phyloP scores from a whole-genome alignment of 768 basidiomycete species.

The Atractiella rhizophila region DNA sequence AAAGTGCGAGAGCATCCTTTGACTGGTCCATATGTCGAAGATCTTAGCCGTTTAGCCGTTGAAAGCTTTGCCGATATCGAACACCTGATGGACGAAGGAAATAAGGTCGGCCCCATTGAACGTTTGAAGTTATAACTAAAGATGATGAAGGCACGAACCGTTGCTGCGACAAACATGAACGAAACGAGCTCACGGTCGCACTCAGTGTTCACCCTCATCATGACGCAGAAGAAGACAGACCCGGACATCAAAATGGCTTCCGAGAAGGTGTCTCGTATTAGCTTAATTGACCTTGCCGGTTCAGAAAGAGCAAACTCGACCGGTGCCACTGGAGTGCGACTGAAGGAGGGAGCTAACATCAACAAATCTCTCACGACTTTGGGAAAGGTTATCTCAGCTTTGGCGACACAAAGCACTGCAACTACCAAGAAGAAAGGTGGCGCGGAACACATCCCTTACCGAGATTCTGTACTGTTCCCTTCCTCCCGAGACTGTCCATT shows the following conservation, averaged over 20 bases:
- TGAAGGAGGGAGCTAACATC: constrained; percentile 92
- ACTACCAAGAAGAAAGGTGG: constrained; percentile 58
- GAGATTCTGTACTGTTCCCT: constrained; percentile 54
- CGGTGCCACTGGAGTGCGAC: constrained; percentile 78
- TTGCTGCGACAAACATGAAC: constrained; percentile 99
- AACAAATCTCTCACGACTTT: constrained; percentile 95
- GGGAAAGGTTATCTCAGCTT: constrained; percentile 83
- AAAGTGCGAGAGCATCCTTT: constrained; percentile 83
- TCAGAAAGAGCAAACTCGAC: constrained; percentile 94
- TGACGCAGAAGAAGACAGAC: constrained; percentile 80
- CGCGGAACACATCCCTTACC: constrained; percentile 86
- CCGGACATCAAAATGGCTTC: constrained; percentile 61
- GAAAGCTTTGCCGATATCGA: constrained; percentile 87
- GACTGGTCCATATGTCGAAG: constrained; percentile 84
- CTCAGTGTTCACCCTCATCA: constrained; percentile 83
- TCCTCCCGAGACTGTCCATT: not conserved
- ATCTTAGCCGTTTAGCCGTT: constrained; percentile 77
- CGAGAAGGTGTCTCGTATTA: constrained; percentile 97
- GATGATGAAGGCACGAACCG: constrained; percentile 43
- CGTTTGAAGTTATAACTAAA: not conserved
- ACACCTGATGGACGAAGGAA: constrained; percentile 98
- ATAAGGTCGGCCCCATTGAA: constrained; percentile 31
- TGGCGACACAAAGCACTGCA: constrained; percentile 39
- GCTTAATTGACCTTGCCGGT: constrained; percentile 84
- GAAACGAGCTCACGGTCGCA: constrained; percentile 94